Evolutionary conservation across 805 yeast genomes (phyloP).

Genomic region (Scheffersomyces ergatensis): DNA sequence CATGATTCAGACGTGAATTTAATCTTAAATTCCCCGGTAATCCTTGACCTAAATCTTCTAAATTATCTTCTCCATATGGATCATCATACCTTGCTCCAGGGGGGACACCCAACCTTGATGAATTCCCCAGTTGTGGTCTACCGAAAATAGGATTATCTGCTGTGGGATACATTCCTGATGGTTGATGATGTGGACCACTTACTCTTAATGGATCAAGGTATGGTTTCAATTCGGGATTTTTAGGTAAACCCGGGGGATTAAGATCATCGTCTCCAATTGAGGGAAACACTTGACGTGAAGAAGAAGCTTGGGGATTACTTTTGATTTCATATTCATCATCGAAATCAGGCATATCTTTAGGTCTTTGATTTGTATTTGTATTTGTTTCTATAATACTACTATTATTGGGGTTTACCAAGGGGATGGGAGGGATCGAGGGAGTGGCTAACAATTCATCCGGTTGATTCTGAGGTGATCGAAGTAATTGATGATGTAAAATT

Average conservation of each 20-base stretch:
- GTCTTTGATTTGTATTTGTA: constrained; percentile 10
- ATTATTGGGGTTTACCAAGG: constrained; percentile 1
- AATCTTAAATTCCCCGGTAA: constrained; percentile 39
- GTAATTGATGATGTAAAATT: background rate
- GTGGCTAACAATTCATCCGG: background rate
- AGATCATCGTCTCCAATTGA: constrained; percentile 51
- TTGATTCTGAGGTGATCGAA: background rate
- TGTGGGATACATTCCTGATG: constrained; percentile 57
- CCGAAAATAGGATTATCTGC: constrained; percentile 51
- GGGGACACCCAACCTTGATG: constrained; percentile 33
- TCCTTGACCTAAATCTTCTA: constrained; percentile 44
- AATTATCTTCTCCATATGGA: constrained; percentile 44
- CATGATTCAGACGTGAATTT: constrained; percentile 7
- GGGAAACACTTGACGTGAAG: constrained; percentile 11
- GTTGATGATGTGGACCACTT: constrained; percentile 6
- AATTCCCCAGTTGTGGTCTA: constrained; percentile 14
- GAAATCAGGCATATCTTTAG: constrained; percentile 48
- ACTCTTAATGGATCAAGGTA: constrained; percentile 39
- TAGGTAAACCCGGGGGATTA: constrained; percentile 42
- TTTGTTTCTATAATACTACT: too few relatives aligned
- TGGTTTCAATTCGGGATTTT: constrained; percentile 43
- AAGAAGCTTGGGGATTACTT: constrained; percentile 2
- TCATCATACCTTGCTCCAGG: constrained; percentile 54
- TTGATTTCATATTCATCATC: constrained; percentile 50
- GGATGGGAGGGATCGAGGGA: too few relatives aligned